Evolutionary conservation across 2,329 filamentous ascomycete species (phyloP).

Genomic region (Venturia aucupariae): DNA sequence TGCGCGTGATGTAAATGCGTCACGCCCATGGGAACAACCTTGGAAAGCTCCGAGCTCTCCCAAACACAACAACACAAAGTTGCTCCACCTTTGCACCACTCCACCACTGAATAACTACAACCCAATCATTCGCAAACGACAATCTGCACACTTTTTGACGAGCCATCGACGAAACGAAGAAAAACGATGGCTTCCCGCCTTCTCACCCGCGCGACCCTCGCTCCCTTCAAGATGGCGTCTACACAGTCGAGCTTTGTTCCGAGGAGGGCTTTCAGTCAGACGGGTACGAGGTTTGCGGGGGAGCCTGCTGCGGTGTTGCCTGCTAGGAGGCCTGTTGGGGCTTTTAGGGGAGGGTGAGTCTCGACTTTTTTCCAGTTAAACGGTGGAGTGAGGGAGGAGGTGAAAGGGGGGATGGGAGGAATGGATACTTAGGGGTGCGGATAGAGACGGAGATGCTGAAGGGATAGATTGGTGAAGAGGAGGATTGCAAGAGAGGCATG

Average conservation of each 20-base stretch:
- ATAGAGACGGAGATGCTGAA: not conserved
- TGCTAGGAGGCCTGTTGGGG: slow-evolving; percentile 57
- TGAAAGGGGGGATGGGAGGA: not conserved
- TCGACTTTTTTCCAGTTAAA: not conserved
- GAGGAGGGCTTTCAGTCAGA: not conserved
- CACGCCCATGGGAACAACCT: not conserved
- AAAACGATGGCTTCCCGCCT: slow-evolving; percentile 6
- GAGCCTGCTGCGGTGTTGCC: slow-evolving; percentile 31
- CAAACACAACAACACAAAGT: not conserved
- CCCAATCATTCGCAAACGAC: not conserved
- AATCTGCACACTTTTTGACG: not conserved
- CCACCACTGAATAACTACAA: not conserved
- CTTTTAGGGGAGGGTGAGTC: slow-evolving; percentile 63
- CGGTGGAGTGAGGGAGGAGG: not conserved
- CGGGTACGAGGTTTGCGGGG: not conserved
- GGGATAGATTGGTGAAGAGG: not conserved
- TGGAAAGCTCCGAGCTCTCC: not conserved
- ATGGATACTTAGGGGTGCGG: no score
- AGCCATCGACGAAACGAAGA: not conserved
- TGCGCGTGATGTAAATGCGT: not conserved
- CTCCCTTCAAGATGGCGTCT: not conserved
- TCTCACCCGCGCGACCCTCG: not conserved
- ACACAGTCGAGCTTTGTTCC: not conserved
- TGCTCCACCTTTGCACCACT: not conserved
- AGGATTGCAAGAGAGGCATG: not conserved